Evolutionary conservation across 306 rosid genomes (phyloP), one percentile per base, ranked within the genome.

Genomic region (Malus sieversii): DNA sequence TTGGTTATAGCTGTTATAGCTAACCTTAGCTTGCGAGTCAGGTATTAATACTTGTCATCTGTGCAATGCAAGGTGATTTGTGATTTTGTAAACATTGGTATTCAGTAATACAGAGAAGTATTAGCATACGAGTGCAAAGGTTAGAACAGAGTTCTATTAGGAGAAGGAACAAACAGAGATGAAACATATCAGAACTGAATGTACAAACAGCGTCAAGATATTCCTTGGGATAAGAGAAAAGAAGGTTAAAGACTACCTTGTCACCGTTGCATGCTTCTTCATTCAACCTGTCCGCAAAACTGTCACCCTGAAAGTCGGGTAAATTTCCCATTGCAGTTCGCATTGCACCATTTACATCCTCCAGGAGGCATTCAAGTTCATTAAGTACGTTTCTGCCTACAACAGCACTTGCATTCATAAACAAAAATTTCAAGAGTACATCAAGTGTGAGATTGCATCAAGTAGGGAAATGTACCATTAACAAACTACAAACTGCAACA

Each of bases 341-440:
- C 80, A 88, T 22, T 74, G 82, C 75, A 70, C 70, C 70, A 64
- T 67, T 85, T 35, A 75, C 89, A 82, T 89, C 87, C 25, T 81
- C 86, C 76, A 84, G 16, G 30, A 91, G 79, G 59, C 75, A 82
- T 76, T 82, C 84, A 63, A 93, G 91, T 72, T 85, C 90, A 75
- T 78, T 12, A 59, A 87, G 77, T 75, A 88, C 76, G 81, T 42
- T 77, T 76, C 77, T 83, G 38, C 84, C 97, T 90, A 87, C 83
- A 77, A 73, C 30, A 55, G 10, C 29, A 72, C 38, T 57, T 18
- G 40, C 73, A 81, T 25, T 29, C 65, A 32, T 23, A 72, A 78
- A 38, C 68, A 68, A 77, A 72, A 77, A 75, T 70, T 35, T 68
- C 74, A 51, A 71, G 38, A 55, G 51, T n/a, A 55, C 15, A 59